Percentiles rank a stretch among this genome's conserved stretches.
These are phyloP conservation scores for Mycena capillaripes DNA, from an alignment of 768 basidiomycete genomes.

Conservation along the genomic window DNA sequence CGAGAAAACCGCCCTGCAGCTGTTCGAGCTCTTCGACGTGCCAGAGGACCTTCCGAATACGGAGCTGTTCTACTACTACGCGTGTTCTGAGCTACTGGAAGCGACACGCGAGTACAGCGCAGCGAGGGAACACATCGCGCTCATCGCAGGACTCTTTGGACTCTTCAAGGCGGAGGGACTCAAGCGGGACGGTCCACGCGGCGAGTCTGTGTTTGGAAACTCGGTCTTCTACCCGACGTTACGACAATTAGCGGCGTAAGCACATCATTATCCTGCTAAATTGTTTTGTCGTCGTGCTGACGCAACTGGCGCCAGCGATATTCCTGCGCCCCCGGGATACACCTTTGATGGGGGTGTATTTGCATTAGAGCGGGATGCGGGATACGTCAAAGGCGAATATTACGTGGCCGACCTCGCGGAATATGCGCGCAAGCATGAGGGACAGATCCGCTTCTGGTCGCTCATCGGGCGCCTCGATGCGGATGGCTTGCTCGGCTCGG, in stretches of 20 bases:
- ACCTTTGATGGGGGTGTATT: constrained; percentile 1
- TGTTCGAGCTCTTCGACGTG: constrained; percentile 24
- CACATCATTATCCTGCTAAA: background rate
- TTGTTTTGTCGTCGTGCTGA: constrained; percentile 13
- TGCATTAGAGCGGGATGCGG: constrained; percentile 7
- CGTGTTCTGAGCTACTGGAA: constrained; percentile 20
- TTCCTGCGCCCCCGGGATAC: constrained; percentile 33
- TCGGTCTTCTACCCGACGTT: constrained; percentile 25
- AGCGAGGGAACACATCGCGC: constrained; percentile 13
- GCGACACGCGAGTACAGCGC: constrained; percentile 27
- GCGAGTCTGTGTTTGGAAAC: constrained; percentile 4
- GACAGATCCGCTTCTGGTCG: constrained; percentile 28
- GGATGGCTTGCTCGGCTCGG: constrained; percentile 15
- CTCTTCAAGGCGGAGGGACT: constrained; percentile 33
- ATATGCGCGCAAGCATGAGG: constrained; percentile 26
- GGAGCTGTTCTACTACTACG: constrained; percentile 20
- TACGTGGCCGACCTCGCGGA: constrained; percentile 14
- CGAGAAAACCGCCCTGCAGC: constrained; percentile 6
- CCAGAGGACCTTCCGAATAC: constrained; percentile 30
- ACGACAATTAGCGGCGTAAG: constrained; percentile 6
- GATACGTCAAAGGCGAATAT: background rate
- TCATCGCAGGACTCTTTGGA: constrained; percentile 30
- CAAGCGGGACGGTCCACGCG: constrained; percentile 20
- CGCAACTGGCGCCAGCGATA: constrained; percentile 10
- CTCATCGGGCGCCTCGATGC: constrained; percentile 32